Percentiles rank a stretch among this genome's conserved stretches.
These are phyloP conservation scores for Globisporangium recalcitrans DNA, from an alignment of 352 stramenopile genomes.

Conservation along the genomic window DNA sequence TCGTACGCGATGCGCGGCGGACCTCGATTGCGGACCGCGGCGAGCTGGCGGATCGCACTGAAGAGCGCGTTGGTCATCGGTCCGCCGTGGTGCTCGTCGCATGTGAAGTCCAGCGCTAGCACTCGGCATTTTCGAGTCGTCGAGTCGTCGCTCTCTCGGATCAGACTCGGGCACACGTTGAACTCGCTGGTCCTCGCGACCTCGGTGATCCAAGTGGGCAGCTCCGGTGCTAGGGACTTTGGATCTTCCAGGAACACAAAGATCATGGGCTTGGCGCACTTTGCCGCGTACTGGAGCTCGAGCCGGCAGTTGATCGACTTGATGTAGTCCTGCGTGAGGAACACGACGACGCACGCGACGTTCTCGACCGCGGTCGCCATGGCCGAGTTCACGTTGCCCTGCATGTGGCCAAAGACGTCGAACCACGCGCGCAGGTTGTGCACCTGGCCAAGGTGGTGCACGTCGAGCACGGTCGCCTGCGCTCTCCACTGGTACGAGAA, in stretches of 20 bases:
- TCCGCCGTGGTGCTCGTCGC: conserved; percentile 23
- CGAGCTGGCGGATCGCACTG: conserved; percentile 33
- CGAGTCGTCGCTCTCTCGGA: conserved; percentile 6
- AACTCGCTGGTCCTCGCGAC: conserved; percentile 27
- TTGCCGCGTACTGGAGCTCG: conserved; percentile 46
- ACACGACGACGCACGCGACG: conserved; percentile 50
- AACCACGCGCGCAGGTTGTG: conserved; percentile 43
- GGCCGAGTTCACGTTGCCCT: conserved; percentile 57
- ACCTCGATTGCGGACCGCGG: conserved; percentile 21
- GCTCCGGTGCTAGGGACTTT: conserved; percentile 8
- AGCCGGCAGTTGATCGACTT: conserved; percentile 51
- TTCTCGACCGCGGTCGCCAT: conserved; percentile 56
- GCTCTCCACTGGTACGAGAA: conserved; percentile 57
- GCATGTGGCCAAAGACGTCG: conserved; percentile 59
- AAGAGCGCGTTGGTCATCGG: conserved; percentile 36
- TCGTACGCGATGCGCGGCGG: conserved; percentile 30
- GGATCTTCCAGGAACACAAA: conserved; percentile 43
- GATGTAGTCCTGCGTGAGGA: conserved; percentile 43
- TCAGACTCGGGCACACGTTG: conserved; percentile 32
- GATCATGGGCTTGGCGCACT: conserved; percentile 37
- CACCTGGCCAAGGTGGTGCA: conserved; percentile 39
- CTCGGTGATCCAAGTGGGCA: conserved; percentile 36
- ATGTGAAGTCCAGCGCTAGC: conserved; percentile 29
- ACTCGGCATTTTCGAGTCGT: conserved; percentile 14
- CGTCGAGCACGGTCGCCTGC: conserved; percentile 31